Evolutionary conservation across 352 stramenopile species (phyloP), one percentile per base, ranked within the genome.

Genomic region (Phytophthora europaea): DNA sequence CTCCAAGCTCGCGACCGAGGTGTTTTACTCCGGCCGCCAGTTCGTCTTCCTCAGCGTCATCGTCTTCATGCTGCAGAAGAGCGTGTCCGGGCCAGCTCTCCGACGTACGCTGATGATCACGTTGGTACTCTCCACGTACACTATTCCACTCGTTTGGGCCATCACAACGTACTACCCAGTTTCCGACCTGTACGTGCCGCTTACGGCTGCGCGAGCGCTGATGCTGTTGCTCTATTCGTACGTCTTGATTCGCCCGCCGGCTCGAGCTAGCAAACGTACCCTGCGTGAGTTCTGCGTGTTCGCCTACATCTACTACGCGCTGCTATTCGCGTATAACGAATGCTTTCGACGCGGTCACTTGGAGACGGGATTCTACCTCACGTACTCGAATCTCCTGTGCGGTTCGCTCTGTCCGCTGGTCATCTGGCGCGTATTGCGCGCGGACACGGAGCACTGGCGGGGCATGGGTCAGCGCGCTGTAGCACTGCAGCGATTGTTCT

Each of bases 21-120:
- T 84, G 13, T 89, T 88, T 50, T 92, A 88, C 66, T 86, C 81
- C 2, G 82, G 82, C n/a, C 70, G 82, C 2, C 84, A 89, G 61
- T 89, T 92, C 61, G 78, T 89, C 53, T 87, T 90, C 64, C 56
- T 89, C 26, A 85, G 78, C 61, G 75, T 90, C 45, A 80, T 84
- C 16, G 72, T 92, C n/a, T 92, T 90, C 65, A 87, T 92, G 70
- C 71, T 89, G 8, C 81, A 92, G 56, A 89, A 82, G 67, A 89
- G 75, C 20, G 81, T 92, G 18, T 90, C 81, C 5, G 66, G 70
- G 4, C 77, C 79, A 10, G 81, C 84, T 15, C 73, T 92, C 34
- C 70, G 76, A 28, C 81, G 82, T 7, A 78, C 82, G 7, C 34
- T 87, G 34, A 20, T 82, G 15, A 75, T 89, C 61, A 84, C 81